These are phyloP conservation scores for Kluyveromyces nonfermentans DNA, from an alignment of 805 yeast species.

Conservation along the genomic window DNA sequence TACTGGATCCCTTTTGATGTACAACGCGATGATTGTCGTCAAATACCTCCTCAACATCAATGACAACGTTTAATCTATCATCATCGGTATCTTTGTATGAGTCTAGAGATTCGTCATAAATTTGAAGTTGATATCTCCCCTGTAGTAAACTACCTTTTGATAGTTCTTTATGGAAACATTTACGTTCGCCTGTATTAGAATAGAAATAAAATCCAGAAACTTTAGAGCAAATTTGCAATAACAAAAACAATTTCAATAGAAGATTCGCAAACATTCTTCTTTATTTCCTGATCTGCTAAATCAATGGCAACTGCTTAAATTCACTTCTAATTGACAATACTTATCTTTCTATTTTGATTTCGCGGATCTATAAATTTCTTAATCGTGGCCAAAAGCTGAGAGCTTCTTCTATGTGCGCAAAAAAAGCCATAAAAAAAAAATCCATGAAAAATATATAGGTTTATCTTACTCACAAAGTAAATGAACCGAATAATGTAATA, in stretches of 20 bases:
- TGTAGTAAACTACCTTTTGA: slow-evolving; percentile 40
- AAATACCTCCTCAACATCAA: slow-evolving; percentile 54
- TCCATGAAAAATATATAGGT: background rate
- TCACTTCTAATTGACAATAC: background rate
- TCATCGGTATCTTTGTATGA: slow-evolving; percentile 28
- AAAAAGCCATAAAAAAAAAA: too few species aligned
- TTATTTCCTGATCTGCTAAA: background rate
- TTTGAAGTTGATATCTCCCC: slow-evolving; percentile 42
- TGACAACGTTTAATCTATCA: slow-evolving; percentile 31
- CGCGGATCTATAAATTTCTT: background rate
- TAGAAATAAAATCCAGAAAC: slow-evolving; percentile 40
- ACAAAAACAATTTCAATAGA: slow-evolving; percentile 12
- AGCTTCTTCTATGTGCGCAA: background rate
- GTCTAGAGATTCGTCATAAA: slow-evolving; percentile 30
- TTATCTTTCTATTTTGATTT: background rate
- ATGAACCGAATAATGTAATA: too few species aligned
- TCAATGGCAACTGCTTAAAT: background rate
- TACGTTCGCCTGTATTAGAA: slow-evolving; percentile 40
- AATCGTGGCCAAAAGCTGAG: background rate
- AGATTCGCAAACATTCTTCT: background rate
- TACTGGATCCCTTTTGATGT: slow-evolving; percentile 53
- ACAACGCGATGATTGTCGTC: slow-evolving; percentile 72
- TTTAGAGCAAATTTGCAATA: slow-evolving; percentile 17
- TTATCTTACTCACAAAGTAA: too few species aligned
- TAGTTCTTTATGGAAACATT: slow-evolving; percentile 50